phyloP scores from a whole-genome alignment of 805 yeast species.

The Wickerhamiella shivajii region DNA sequence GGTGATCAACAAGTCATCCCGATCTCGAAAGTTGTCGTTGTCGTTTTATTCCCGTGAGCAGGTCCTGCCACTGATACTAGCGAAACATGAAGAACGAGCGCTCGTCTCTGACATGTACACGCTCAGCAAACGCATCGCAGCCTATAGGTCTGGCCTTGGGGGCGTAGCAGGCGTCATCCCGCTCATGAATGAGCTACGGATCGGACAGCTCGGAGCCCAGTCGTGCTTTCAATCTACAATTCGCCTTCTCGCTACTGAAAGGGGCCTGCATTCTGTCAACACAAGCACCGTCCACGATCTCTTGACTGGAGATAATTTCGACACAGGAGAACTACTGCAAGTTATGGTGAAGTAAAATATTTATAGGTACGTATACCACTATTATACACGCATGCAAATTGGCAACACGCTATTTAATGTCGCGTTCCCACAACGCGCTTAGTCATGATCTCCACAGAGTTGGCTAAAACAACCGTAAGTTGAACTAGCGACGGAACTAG shows the following conservation, averaged over 20 bases:
- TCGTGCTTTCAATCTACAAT: constrained; percentile 51
- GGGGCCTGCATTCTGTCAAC: constrained; percentile 49
- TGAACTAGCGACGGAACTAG: not conserved
- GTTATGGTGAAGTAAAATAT: constrained; percentile 34
- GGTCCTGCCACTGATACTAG: constrained; percentile 1
- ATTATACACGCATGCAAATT: not conserved
- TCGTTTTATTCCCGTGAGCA: constrained; percentile 28
- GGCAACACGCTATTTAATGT: not conserved
- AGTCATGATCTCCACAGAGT: constrained; percentile 10
- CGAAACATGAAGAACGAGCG: constrained; percentile 11
- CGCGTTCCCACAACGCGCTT: not conserved
- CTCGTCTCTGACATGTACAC: constrained; percentile 9
- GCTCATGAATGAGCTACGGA: constrained; percentile 47
- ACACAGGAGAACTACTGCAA: constrained; percentile 55
- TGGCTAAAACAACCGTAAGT: constrained; percentile 14
- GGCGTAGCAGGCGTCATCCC: constrained; percentile 42
- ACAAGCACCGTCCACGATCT: constrained; percentile 55
- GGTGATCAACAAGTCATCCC: constrained; percentile 45
- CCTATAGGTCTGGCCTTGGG: constrained; percentile 8
- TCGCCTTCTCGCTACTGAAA: constrained; percentile 42
- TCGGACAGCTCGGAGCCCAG: constrained; percentile 48
- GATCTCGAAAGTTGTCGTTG: constrained; percentile 38
- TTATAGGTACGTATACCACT: not conserved
- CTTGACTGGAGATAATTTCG: constrained; percentile 49
- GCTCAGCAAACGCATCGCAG: constrained; percentile 8